phyloP scores from a whole-genome alignment of 108 stramenopile species.

The Thalassiosira profunda region DNA sequence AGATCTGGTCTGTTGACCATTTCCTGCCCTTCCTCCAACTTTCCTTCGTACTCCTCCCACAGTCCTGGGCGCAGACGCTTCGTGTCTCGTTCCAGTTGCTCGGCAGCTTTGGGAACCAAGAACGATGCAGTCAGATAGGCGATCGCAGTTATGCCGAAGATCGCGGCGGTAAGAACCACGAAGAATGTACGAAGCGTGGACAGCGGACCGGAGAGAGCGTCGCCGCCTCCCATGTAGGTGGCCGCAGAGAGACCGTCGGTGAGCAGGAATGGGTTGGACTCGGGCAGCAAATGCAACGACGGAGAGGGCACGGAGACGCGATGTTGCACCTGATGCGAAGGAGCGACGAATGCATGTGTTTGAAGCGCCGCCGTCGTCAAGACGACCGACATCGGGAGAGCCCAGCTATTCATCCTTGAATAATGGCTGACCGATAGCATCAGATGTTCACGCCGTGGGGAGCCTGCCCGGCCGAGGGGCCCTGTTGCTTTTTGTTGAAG shows the following conservation, averaged over 20 bases:
- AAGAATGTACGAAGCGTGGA: constrained; percentile 43
- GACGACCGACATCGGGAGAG: neutral
- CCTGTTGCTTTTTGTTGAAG: no score
- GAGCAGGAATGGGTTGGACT: constrained; percentile 18
- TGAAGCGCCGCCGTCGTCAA: neutral
- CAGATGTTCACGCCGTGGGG: no score
- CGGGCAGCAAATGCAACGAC: neutral
- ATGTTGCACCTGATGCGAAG: neutral
- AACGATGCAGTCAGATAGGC: constrained; percentile 29
- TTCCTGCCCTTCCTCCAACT: constrained; percentile 20
- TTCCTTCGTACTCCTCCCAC: constrained; percentile 42
- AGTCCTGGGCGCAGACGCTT: constrained; percentile 30
- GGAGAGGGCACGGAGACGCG: neutral
- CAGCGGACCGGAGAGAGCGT: constrained; percentile 13
- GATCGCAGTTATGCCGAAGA: constrained; percentile 37
- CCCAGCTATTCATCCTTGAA: neutral
- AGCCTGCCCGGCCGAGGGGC: no score
- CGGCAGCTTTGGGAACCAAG: constrained; percentile 38
- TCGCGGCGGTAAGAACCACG: constrained; percentile 33
- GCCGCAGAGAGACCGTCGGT: constrained; percentile 45
- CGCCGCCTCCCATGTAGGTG: constrained; percentile 5
- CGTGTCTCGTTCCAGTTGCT: constrained; percentile 42
- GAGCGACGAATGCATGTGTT: constrained; percentile 20
- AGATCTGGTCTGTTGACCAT: constrained; percentile 41
- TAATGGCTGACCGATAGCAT: no score